phyloP scores from a whole-genome alignment of 208 protist species.

The Wallacemonas sp. region DNA sequence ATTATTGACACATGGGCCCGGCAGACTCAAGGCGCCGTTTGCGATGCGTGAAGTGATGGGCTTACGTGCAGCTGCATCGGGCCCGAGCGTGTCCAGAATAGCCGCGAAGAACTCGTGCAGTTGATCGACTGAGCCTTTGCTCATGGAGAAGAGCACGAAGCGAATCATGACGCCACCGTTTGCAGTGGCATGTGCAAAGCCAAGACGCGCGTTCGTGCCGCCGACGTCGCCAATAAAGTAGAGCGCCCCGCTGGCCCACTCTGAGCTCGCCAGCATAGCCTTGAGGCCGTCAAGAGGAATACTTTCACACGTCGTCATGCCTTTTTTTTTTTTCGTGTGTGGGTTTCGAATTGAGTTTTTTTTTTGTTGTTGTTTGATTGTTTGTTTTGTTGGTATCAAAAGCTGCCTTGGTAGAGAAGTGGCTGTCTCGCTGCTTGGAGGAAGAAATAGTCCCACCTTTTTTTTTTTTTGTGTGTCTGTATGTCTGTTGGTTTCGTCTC shows the following conservation, averaged over 20 bases:
- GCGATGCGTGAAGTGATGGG: slow-evolving; percentile 38
- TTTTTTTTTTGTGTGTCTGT: background rate
- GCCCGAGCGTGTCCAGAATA: slow-evolving; percentile 36
- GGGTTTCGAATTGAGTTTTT: background rate
- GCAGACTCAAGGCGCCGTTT: slow-evolving; percentile 54
- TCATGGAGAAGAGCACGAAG: slow-evolving; percentile 54
- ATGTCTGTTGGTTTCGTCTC: background rate
- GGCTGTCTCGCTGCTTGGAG: too few relatives aligned
- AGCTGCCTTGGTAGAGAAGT: too few relatives aligned
- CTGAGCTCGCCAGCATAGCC: slow-evolving; percentile 21
- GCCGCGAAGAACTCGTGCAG: slow-evolving; percentile 45
- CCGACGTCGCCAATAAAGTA: slow-evolving; percentile 76
- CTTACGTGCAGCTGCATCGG: slow-evolving; percentile 15
- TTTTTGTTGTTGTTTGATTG: background rate
- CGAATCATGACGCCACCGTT: slow-evolving; percentile 25
- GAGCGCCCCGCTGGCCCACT: slow-evolving; percentile 37
- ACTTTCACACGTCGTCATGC: slow-evolving; percentile 16
- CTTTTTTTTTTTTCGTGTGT: background rate
- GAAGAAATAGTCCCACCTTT: background rate
- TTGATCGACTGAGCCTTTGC: slow-evolving; percentile 41
- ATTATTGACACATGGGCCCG: slow-evolving; percentile 51
- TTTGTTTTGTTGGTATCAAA: too few relatives aligned
- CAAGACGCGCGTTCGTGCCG: slow-evolving; percentile 69
- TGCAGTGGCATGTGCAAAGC: slow-evolving; percentile 33
- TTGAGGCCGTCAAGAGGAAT: slow-evolving; percentile 39